A percentile compares a stretch with the other conserved stretches of the same genome.
Evolutionary conservation across 2,329 filamentous ascomycete genomes (phyloP).

Genomic region (Aspergillus pseudoglaucus): DNA sequence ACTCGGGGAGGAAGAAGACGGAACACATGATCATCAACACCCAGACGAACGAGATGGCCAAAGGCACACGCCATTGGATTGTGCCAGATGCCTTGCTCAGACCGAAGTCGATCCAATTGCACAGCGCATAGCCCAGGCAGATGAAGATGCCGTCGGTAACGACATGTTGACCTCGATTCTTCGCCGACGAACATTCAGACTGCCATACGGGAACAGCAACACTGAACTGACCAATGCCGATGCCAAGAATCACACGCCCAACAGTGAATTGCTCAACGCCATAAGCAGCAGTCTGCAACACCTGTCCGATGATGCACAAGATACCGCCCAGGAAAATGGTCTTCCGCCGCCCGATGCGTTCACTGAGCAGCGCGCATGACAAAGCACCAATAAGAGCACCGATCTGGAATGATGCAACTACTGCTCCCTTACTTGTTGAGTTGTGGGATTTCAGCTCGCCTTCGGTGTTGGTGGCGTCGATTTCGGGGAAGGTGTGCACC

Average conservation of each 20-base stretch:
- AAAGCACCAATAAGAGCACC: slow-evolving; percentile 17
- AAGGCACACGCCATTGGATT: slow-evolving; percentile 47
- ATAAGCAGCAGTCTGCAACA: slow-evolving; percentile 42
- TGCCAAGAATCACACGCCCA: slow-evolving; percentile 43
- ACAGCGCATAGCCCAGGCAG: slow-evolving; percentile 21
- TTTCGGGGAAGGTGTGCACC: slow-evolving; percentile 48
- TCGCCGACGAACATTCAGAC: slow-evolving; percentile 42
- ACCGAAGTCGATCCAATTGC: slow-evolving; percentile 44
- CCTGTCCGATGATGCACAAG: slow-evolving; percentile 13
- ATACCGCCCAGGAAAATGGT: slow-evolving; percentile 42
- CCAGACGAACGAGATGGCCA: slow-evolving; percentile 50
- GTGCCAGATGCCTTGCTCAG: slow-evolving; percentile 40
- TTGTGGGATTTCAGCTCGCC: slow-evolving; percentile 14
- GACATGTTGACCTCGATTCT: slow-evolving; percentile 43
- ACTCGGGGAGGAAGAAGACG: slow-evolving; percentile 48
- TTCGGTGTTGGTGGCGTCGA: slow-evolving; percentile 41
- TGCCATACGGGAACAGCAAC: slow-evolving; percentile 46
- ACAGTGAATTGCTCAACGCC: slow-evolving; percentile 41
- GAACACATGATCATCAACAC: slow-evolving; percentile 43
- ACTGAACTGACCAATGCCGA: slow-evolving; percentile 44
- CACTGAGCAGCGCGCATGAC: slow-evolving; percentile 27
- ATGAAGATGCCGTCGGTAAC: slow-evolving; percentile 44
- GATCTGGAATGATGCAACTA: slow-evolving; percentile 18
- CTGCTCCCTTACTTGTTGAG: slow-evolving; percentile 21
- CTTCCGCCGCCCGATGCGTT: slow-evolving; percentile 42